Evolutionary conservation across 805 yeast species (phyloP), one percentile per base, ranked within the genome.

Genomic region (Barnettozyma wickerhamii): DNA sequence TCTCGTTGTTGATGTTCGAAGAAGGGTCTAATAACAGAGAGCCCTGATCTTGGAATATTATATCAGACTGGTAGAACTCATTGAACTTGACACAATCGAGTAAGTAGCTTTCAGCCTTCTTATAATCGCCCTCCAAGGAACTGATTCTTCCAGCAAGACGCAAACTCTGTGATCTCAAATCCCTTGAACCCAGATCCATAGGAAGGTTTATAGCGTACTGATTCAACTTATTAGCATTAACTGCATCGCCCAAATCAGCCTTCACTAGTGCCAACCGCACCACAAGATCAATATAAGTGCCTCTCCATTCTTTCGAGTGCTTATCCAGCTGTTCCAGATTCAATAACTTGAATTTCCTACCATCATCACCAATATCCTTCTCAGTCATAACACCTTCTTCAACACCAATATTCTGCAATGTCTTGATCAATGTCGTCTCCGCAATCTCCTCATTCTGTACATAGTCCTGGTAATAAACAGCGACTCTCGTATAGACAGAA

Each of bases 401-500:
- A 29, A 48, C 49, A 4, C 66, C 66, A 17, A 68, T 42, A 7
- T 33, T 37, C 38, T 62, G 55, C 20, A 71, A 42, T 19, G 64
- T 48, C 5, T 51, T 55, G 10, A 52, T 52, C 35, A 69, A 62
- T 15, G 59, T 55, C 14, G 50, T 45, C 47, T 67, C 63, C 1
- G 74, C 74, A 13, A 45, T 45, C 6, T 44, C 41, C 9, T 57
- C 60, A 33, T 66, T 57, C 24, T 59, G 53, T 15, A 52, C 56
- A 6, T 66, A 52, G 33, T 60, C 57, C 39, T 70, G 74, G 34
- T 64, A 59, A 30, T 63, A 68, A 5, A 70, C 50, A 19, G 71
- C 73, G 6, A 60, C 47, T 41, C 66, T 62, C 36, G 42, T 30
- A 19, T 35, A 27, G 10, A 41, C 10, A 3, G 30, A 33, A 6